Evolutionary conservation across 73 alveolate genomes (phyloP), one percentile per base, ranked within the genome.

Genomic region (Paramecium tetraurelia): DNA sequence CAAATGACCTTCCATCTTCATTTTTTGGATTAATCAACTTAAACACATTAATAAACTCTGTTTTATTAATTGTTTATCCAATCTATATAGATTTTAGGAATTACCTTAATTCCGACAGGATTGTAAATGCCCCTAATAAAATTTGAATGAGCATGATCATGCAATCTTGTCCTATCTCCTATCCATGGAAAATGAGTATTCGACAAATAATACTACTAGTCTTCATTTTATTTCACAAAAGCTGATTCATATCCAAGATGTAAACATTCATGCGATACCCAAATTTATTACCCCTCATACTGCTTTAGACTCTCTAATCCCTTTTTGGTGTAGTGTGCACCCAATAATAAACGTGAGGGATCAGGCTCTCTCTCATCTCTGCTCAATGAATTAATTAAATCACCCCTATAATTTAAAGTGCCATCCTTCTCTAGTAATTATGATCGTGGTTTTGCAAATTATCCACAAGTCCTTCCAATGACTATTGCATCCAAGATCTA

Each of bases 141-240:
- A 53, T 93, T 88, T 24, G 92, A 40, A 71, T 93, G 96, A n/a
- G 95, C 96, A 21, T 72, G 92, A 16, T 72, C 94, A 27, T 80
- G 18, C 11, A 44, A 44, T 18, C 92, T 84, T 9, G 96, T 93
- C 44, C 96, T 92, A 9, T 93, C 96, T 12, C 96, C 96, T 29
- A 93, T 89, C 96, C 96, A 93, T 16, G 92, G 77, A 8, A 89
- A 89, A 72, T 93, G 96, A 70, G 95, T 77, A 14, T 88, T 70
- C 11, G 77, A 38, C 16, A 59, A 40, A 33, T 86, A 86, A 58
- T 36, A 58, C 59, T 48, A 16, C 24, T 86, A 59, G 3, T 63
- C 77, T 20, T 87, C 9, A 33, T 35, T n/a, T 40, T 58, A n/a
- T 53, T 68, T 93, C 20, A 86, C 84, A 84, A 92, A 83, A 12